Base-by-base conservation (phyloP, 306 rosid species). In the Lupinus albus region DNA sequence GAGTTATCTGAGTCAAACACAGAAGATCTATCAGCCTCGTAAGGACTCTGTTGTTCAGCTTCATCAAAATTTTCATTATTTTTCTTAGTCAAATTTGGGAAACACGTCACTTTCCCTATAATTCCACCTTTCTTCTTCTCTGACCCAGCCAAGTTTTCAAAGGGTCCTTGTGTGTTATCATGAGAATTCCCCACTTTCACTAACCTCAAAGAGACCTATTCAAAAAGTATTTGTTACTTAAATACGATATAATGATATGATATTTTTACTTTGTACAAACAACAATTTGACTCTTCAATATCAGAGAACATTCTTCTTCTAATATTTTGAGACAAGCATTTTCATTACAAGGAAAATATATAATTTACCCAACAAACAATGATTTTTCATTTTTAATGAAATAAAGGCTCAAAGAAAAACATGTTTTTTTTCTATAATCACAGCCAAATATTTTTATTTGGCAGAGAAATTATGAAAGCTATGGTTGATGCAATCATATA, bases 201-300 rank as follows among this genome's bases (percentile, higher is more conserved):
- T 44, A 84, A 52, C 54, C 77, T 86, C 14, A 82, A 7, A 36
- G 72, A 46, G 11, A 86, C 88, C 97, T 86, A 75, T 60, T 60
- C 5, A 4, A 48, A n/a, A 57, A 25, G 45, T 39, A 38, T 8
- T 6, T 13, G 11, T 45, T 44, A n/a, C n/a, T n/a, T n/a, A n/a
- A n/a, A n/a, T n/a, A n/a, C n/a, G n/a, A n/a, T n/a, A n/a, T n/a
- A n/a, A n/a, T n/a, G n/a, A n/a, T n/a, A n/a, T n/a, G n/a, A n/a
- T n/a, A n/a, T n/a, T n/a, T n/a, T n/a, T n/a, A n/a, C n/a, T n/a
- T n/a, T n/a, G n/a, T n/a, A n/a, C n/a, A n/a, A n/a, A n/a, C n/a
- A n/a, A n/a, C n/a, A n/a, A n/a, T n/a, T n/a, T n/a, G n/a, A n/a
- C n/a, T n/a, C n/a, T n/a, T n/a, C n/a, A n/a, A n/a, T n/a, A n/a